Evolutionary conservation across 176 grass and related monocot species (phyloP).

Genomic region (Lolium perenne): DNA sequence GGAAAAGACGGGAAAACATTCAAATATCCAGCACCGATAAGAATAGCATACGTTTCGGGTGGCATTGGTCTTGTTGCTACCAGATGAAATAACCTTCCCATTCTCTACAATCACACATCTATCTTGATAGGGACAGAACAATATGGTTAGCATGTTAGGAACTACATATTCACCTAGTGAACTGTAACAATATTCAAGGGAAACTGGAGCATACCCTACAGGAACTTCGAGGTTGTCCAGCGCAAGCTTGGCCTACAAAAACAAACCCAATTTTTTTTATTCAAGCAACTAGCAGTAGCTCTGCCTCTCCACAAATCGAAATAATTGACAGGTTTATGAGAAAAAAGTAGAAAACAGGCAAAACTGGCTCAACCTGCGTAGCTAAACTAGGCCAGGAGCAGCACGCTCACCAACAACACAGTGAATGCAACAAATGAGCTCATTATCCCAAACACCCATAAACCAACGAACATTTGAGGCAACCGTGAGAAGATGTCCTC

Average conservation of each 20-base stretch:
- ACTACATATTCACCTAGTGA: slow-evolving; percentile 10
- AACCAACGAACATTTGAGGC: not conserved
- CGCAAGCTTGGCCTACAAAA: slow-evolving; percentile 75
- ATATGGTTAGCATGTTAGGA: not conserved
- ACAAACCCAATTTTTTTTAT: not conserved
- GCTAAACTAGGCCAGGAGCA: not conserved
- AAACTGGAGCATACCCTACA: slow-evolving; percentile 65
- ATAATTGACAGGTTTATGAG: not conserved
- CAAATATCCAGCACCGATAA: slow-evolving; percentile 13
- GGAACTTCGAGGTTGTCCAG: slow-evolving; percentile 90
- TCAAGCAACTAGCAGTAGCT: not conserved
- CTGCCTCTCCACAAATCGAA: not conserved
- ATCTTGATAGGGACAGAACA: slow-evolving; percentile 15
- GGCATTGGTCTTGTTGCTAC: slow-evolving; percentile 77
- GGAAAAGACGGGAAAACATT: not conserved
- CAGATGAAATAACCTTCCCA: slow-evolving; percentile 73
- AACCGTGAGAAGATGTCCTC: not conserved
- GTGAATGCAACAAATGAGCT: not conserved
- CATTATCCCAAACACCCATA: not conserved
- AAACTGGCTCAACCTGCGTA: not conserved
- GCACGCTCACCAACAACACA: not conserved
- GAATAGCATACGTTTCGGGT: slow-evolving; percentile 66
- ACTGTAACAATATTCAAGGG: not conserved
- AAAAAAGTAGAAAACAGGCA: not conserved
- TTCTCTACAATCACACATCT: slow-evolving; percentile 91